Percentiles rank a stretch among this genome's conserved stretches.
These are phyloP conservation scores for Neurospora sp. DNA, from an alignment of 495 filamentous ascomycete species.

Conservation along the genomic window DNA sequence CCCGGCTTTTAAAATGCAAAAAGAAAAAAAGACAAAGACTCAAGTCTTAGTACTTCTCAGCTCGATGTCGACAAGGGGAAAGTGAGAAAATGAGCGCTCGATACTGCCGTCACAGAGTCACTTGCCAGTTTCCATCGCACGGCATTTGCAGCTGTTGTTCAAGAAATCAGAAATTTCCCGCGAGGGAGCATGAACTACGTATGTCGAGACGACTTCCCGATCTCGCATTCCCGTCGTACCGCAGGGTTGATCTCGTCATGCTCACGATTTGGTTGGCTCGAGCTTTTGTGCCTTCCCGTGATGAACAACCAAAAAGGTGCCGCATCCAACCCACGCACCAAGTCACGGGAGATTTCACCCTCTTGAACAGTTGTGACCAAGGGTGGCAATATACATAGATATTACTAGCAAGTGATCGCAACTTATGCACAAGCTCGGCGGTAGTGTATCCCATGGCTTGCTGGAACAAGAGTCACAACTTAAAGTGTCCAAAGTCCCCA, in stretches of 20 bases:
- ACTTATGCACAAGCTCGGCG: neutral
- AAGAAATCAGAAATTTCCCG: constrained; percentile 1
- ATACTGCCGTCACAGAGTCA: neutral
- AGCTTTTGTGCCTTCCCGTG: neutral
- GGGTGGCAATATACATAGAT: neutral
- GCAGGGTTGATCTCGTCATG: neutral
- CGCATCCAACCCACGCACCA: neutral
- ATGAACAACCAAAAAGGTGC: neutral
- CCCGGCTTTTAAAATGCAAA: neutral
- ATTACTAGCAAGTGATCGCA: neutral
- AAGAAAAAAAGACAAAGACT: neutral
- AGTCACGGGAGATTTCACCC: neutral
- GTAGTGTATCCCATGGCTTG: neutral
- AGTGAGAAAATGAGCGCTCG: neutral
- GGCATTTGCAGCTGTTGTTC: constrained; percentile 1
- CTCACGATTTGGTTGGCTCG: neutral
- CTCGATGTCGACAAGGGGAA: neutral
- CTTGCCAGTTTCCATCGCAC: constrained; percentile 2
- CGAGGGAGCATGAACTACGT: neutral
- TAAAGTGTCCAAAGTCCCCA: neutral
- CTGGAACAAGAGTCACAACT: neutral
- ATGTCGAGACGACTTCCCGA: neutral
- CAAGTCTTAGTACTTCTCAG: neutral
- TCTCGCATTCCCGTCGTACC: neutral
- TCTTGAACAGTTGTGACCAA: neutral